Base-by-base conservation (phyloP, 1,139 yeast species). In the Candida tropicalis region DNA sequence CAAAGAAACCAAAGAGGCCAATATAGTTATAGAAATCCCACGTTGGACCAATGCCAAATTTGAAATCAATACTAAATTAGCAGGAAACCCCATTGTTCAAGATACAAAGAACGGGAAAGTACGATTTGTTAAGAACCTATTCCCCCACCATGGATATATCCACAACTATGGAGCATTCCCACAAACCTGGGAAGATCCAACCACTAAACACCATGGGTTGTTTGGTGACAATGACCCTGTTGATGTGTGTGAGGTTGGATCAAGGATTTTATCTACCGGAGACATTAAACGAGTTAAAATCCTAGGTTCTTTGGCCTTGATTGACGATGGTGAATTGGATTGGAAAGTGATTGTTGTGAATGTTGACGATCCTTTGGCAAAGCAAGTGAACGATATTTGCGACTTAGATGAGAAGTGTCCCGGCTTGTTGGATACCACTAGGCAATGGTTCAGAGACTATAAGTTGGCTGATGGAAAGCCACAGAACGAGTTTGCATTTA, bases 141-240 rank as follows among this genome's bases (percentile, higher is more conserved):
- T 87, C 79, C 97, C 97, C 32, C 86, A 81, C 67, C 89, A 87
- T 59, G 97, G 97, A 48, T 88, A 88, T 70, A 80, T 91, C 53
- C 96, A 87, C 71, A 89, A 88, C 73, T 89, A 89, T 61, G 97
- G 97, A 58, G 96, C 96, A 24, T 81, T 89, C 73, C 96, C 97
- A 43, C 96, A 88, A 68, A 89, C 97, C 25, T 89, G 96, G 96
- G 97, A 89, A 68, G 95, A 89, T 59, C 95, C 95, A 46, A 81
- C 80, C 54, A 63, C 62, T 36, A 63, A 70, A 46, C 82, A 84
- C 66, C 85, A 79, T 52, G 81, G 91, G 43, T 82, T 87, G 47
- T 79, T 66, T 53, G 96, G 97, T 56, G 97, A 89, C 65, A 84
- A 87, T 63, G 96, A 89, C 72, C 96, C 96, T 35, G 73, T 89